These are phyloP conservation scores for Penicillium paneum DNA, from an alignment of 2,329 filamentous ascomycete genomes.

Conservation along the genomic window DNA sequence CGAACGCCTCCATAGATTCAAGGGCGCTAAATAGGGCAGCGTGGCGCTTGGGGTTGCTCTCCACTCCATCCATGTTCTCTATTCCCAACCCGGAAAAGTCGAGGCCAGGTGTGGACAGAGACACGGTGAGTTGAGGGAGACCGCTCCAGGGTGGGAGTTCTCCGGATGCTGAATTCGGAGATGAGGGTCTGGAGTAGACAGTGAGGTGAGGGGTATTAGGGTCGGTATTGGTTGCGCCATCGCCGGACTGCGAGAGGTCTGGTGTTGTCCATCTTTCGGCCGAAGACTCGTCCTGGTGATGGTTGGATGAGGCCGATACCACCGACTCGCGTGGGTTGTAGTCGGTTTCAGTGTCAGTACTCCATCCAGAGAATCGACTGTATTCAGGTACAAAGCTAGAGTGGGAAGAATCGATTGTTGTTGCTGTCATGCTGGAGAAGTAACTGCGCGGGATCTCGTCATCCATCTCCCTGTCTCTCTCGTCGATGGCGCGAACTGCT, in stretches of 20 bases:
- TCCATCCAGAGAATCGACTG: constrained; percentile 44
- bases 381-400: constrained; percentile 28
- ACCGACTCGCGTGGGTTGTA: constrained; percentile 36
- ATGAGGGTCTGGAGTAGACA: constrained; percentile 29
- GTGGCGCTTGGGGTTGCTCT: constrained; percentile 38
- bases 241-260: constrained; percentile 23
- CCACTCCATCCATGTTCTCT: constrained; percentile 31
- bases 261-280: constrained; percentile 22
- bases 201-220: constrained; percentile 40
- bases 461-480: constrained; percentile 32
- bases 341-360: constrained; percentile 37
- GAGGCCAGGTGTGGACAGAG: constrained; percentile 27
- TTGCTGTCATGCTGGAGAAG: constrained; percentile 40
- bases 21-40: constrained; percentile 36
- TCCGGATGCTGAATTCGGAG: constrained; percentile 26
- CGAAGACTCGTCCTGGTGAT: constrained; percentile 20
- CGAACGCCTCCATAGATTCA: constrained; percentile 30
- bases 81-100: constrained; percentile 34
- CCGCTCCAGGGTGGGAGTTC: constrained; percentile 27
- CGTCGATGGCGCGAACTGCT: constrained; percentile 36
- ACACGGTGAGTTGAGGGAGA: constrained; percentile 27
- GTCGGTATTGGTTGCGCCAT: constrained; percentile 27
- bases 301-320: constrained; percentile 35
- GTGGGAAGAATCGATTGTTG: constrained; percentile 31
- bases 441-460: constrained; percentile 38